phyloP scores from a whole-genome alignment of 2,329 filamentous ascomycete species.

The Coniella vitis region DNA sequence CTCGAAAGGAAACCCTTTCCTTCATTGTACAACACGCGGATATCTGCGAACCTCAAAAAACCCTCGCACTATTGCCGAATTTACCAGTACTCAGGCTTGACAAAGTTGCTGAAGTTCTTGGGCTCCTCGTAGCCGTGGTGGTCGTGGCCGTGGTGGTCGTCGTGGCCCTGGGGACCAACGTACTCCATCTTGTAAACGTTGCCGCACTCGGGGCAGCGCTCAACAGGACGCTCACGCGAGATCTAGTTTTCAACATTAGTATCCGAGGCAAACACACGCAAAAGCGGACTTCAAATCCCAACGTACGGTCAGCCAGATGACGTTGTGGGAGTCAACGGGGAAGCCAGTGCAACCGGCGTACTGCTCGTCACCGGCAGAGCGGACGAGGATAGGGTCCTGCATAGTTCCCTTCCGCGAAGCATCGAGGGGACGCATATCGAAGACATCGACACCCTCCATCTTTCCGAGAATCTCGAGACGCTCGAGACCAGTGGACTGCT shows the following conservation, averaged over 20 bases:
- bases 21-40: too few species aligned
- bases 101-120: conserved; percentile 94
- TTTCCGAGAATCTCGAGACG: conserved; percentile 98
- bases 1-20: conserved; percentile 1
- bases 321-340: conserved; percentile 85
- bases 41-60: too few species aligned
- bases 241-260: too few species aligned
- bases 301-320: conserved; percentile 84
- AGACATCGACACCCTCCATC: conserved; percentile 97
- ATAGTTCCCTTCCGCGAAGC: conserved; percentile 82
- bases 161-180: conserved; percentile 70
- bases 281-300: too few species aligned
- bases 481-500: conserved; percentile 95
- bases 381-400: conserved; percentile 83
- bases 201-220: conserved; percentile 96
- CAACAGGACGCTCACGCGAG: conserved; percentile 80
- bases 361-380: conserved; percentile 91
- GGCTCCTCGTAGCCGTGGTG: conserved; percentile 69
- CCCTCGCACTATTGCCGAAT: conserved; percentile 10
- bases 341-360: conserved; percentile 92
- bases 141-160: conserved; percentile 46
- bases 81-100: conserved; percentile 93
- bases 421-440: conserved; percentile 97
- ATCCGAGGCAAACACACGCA: too few species aligned
- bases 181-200: conserved; percentile 98